phyloP scores from a whole-genome alignment of 139 green algal genomes.

The Coccomyxa sp. region DNA sequence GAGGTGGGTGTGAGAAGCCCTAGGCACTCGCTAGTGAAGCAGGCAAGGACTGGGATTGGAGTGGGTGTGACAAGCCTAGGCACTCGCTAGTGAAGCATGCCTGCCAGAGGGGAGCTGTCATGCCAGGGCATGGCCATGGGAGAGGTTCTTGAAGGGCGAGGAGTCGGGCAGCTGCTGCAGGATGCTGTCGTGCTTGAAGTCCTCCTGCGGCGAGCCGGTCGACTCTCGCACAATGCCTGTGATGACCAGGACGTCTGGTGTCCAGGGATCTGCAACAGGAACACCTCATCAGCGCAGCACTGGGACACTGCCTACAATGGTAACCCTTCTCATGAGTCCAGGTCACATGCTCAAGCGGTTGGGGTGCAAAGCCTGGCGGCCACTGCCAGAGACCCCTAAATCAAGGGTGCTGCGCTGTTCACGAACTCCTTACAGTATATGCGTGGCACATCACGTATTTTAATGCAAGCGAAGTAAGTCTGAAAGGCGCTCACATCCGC shows the following conservation, averaged over 20 bases:
- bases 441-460: neutral
- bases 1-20: too few species aligned
- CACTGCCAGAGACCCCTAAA: too few species aligned
- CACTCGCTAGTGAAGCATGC: too few species aligned
- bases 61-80: too few species aligned
- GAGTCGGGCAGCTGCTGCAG: neutral
- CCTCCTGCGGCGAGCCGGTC: neutral
- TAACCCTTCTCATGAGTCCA: too few species aligned
- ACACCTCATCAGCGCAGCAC: neutral
- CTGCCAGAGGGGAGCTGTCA: too few species aligned
- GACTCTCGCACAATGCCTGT: neutral
- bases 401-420: neutral
- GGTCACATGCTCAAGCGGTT: neutral
- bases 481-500: neutral
- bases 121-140: neutral
- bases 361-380: neutral
- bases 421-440: neutral
- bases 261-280: neutral
- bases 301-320: neutral
- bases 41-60: too few species aligned
- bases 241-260: neutral
- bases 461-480: neutral
- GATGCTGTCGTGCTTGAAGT: neutral
- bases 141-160: neutral
- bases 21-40: too few species aligned